Evolutionary conservation across 2,329 filamentous ascomycete genomes (phyloP), one percentile per base, ranked within the genome.

Genomic region (Trichophyton mentagrophytes): DNA sequence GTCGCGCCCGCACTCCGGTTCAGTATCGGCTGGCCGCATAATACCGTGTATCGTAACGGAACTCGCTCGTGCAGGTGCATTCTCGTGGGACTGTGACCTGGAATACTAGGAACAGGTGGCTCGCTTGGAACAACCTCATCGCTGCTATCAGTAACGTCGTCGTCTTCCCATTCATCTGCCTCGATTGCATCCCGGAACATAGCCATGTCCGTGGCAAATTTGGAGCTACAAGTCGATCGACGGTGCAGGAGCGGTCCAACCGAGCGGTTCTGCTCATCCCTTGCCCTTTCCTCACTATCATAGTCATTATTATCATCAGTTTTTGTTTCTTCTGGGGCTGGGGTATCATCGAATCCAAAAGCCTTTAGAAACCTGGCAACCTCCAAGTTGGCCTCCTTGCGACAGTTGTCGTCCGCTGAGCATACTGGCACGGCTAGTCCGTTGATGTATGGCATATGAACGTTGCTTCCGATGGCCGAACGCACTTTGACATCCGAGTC

Each of bases 1-100:
- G 55, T 53, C 8, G 60, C 51, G 11, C 20, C 51, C 9, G 9
- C 27, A 36, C 51, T 20, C 38, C 61, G 42, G 25, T 33, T 57
- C n/a, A 67, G 49, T 30, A 60, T 63, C 3, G 67, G 67, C 30
- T 62, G 58, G n/a, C 67, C 67, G 25, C 63, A 59, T 47, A 65
- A 64, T 15, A 62, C 60, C 2, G 60, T 61, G 11, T 64, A 59
- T 11, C 64, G 62, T 22, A 67, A 15, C 15, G 62, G 59, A 3
- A 64, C 33, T 38, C 61, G 17, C 15, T 55, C 38, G 11, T n/a
- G 25, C n/a, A 57, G 13, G 33, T 44, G 25, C n/a, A 20, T 25
- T 22, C 27, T 17, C 27, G 55, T 57, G n/a, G 55, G 55, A 6
- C 36, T 42, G 33, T 20, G 11, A n/a, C 36, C 17, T 9, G 22